These are phyloP conservation scores for Cytauxzoon felis DNA, from an alignment of 169 alveolate species.

Conservation along the genomic window DNA sequence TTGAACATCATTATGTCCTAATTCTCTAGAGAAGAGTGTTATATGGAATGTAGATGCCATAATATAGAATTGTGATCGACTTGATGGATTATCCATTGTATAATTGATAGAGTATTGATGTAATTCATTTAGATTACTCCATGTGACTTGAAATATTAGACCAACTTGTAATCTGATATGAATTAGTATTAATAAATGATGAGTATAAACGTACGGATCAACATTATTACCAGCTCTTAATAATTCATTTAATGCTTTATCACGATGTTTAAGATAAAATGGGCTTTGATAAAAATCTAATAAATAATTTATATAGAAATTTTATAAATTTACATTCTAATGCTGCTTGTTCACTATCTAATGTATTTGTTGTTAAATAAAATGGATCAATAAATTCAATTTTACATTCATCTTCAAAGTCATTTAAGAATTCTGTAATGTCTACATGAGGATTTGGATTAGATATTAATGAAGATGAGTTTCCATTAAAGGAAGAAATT, in stretches of 20 bases:
- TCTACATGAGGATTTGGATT: constrained; percentile 1
- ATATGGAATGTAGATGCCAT: constrained; percentile 49
- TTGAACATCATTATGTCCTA: constrained; percentile 48
- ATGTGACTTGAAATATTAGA: constrained; percentile 57
- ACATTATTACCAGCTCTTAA: constrained; percentile 48
- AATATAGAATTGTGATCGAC: constrained; percentile 40
- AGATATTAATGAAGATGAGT: too few species aligned
- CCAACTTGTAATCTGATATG: constrained; percentile 51
- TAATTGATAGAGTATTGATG: constrained; percentile 5
- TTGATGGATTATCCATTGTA: constrained; percentile 16
- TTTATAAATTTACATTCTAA: constrained; percentile 33
- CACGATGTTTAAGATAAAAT: constrained; percentile 52
- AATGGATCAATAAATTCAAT: constrained; percentile 56
- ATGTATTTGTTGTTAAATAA: constrained; percentile 27
- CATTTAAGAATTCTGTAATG: constrained; percentile 32
- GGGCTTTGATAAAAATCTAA: constrained; percentile 61
- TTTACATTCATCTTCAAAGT: constrained; percentile 44
- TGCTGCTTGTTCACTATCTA: constrained; percentile 62
- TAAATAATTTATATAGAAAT: background rate
- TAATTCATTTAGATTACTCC: constrained; percentile 43
- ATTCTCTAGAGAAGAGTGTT: constrained; percentile 42
- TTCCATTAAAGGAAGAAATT: too few species aligned
- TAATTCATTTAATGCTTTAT: constrained; percentile 49
- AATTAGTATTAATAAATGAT: too few species aligned
- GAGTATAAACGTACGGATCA: constrained; percentile 34